These are phyloP conservation scores for Uncinocarpus reesii DNA, from an alignment of 2,329 filamentous ascomycete genomes.

Conservation along the genomic window DNA sequence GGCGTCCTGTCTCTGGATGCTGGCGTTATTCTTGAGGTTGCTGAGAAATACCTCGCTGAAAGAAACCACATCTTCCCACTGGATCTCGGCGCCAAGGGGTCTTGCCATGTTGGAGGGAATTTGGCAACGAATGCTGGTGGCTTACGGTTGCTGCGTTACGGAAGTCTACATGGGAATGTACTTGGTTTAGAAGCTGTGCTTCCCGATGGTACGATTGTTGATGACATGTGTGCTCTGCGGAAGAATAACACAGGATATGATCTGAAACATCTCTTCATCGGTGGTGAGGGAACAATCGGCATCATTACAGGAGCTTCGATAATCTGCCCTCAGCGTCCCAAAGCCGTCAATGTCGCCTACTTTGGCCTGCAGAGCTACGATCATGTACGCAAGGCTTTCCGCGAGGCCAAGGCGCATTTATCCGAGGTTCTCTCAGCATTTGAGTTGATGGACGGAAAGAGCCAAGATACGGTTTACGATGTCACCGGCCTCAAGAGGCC, in stretches of 20 bases:
- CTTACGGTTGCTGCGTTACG: slow-evolving; percentile 78
- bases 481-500: slow-evolving; percentile 70
- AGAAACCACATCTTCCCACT: slow-evolving; percentile 84
- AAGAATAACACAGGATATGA: slow-evolving; percentile 99
- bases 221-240: slow-evolving; percentile 75
- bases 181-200: slow-evolving; percentile 88
- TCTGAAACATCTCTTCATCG: slow-evolving; percentile 92
- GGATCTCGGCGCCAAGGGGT: slow-evolving; percentile 95
- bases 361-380: slow-evolving; percentile 86
- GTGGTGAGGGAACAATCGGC: slow-evolving; percentile 86
- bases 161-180: slow-evolving; percentile 85
- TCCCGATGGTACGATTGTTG: slow-evolving; percentile 81
- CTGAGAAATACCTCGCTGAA: slow-evolving; percentile 75
- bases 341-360: slow-evolving; percentile 88
- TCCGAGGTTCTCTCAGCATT: slow-evolving; percentile 95
- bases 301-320: slow-evolving; percentile 87
- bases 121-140: slow-evolving; percentile 93
- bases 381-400: slow-evolving; percentile 74
- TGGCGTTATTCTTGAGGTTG: slow-evolving; percentile 80
- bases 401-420: slow-evolving; percentile 77
- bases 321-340: slow-evolving; percentile 74
- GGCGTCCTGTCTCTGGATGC: slow-evolving; percentile 84
- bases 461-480: slow-evolving; percentile 63
- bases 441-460: slow-evolving; percentile 86
- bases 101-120: slow-evolving; percentile 92